A percentile compares a stretch with the other conserved stretches of the same genome.
Conservation (phyloP, 805 yeast species). For the Pichia thaimueangensis region DNA sequence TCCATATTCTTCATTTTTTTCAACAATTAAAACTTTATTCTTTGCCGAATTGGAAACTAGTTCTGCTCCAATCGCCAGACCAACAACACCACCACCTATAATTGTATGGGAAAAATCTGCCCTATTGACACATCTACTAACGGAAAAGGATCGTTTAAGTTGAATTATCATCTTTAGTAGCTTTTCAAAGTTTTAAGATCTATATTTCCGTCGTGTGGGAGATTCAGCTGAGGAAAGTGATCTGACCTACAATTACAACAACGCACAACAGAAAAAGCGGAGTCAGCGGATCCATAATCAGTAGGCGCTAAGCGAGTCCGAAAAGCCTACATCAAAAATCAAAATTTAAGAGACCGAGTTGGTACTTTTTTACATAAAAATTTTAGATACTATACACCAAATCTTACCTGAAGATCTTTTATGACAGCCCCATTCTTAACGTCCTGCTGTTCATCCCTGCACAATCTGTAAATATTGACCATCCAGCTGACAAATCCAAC, state of each 20-base stretch:
- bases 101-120: constrained; percentile 17
- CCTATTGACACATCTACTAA: too few species aligned
- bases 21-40: constrained; percentile 57
- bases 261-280: too few species aligned
- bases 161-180: neutral
- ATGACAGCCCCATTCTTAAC: constrained; percentile 9
- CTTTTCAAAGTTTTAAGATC: too few species aligned
- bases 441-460: constrained; percentile 24
- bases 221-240: too few species aligned
- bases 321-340: too few species aligned
- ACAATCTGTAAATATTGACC: constrained; percentile 23
- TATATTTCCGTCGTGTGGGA: too few species aligned
- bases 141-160: neutral
- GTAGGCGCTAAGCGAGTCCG: too few species aligned
- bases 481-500: constrained; percentile 27
- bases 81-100: constrained; percentile 20
- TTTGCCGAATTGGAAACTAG: constrained; percentile 36
- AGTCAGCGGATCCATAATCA: too few species aligned
- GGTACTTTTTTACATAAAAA: too few species aligned
- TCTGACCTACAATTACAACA: too few species aligned
- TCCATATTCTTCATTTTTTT: constrained; percentile 60
- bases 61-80: constrained; percentile 63
- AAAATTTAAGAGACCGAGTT: neutral
- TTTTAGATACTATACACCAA: neutral
- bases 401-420: neutral